Conservation (phyloP, 305 asterid species). For the Fraxinus ornus region DNA sequence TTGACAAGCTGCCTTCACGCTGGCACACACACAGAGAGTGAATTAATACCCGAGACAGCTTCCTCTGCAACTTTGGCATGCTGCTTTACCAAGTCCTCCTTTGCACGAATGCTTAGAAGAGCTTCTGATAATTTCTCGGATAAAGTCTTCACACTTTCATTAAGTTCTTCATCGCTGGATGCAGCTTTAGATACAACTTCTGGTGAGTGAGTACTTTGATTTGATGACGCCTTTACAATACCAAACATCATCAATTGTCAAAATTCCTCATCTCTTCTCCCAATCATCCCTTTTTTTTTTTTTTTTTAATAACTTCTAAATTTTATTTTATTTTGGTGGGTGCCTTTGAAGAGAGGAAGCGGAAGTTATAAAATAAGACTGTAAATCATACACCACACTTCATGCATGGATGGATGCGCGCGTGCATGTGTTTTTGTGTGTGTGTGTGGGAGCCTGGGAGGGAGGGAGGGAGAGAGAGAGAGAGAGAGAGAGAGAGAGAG, state of each 20-base stretch:
- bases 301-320: not conserved
- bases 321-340: not conserved
- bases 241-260: not conserved
- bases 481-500: not conserved
- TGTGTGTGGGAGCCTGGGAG: no score
- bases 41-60: constrained; percentile 78
- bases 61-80: constrained; percentile 94
- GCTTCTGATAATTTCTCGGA: constrained; percentile 71
- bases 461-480: not conserved
- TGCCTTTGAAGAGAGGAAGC: not conserved
- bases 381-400: not conserved
- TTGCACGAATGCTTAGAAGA: constrained; percentile 56
- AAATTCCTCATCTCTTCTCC: not conserved
- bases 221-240: not conserved
- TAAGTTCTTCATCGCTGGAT: constrained; percentile 36
- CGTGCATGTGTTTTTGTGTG: not conserved
- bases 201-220: constrained; percentile 34
- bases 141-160: constrained; percentile 45
- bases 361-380: not conserved
- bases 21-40: not conserved
- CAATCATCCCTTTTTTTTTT: not conserved
- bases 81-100: constrained; percentile 85
- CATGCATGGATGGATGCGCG: not conserved
- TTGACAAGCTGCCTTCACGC: not conserved
- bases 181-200: constrained; percentile 51